These are phyloP conservation scores for Trichophyton simii DNA, from an alignment of 2,329 filamentous ascomycete species.

Conservation along the genomic window DNA sequence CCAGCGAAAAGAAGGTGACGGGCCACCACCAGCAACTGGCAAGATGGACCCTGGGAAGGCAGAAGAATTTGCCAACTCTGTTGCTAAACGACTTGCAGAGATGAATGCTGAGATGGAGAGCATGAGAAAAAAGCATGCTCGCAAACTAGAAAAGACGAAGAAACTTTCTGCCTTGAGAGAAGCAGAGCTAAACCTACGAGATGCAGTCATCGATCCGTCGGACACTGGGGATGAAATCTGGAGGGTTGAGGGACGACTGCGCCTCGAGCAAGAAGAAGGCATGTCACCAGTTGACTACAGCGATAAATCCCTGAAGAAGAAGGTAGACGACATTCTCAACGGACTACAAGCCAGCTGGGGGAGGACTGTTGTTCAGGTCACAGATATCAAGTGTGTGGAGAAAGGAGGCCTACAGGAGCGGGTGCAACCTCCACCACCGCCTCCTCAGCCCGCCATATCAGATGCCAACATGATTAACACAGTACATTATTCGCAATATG, in stretches of 20 bases:
- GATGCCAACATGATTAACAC: neutral
- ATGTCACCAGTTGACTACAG: conserved; percentile 25
- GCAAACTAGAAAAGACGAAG: conserved; percentile 61
- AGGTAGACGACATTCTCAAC: conserved; percentile 58
- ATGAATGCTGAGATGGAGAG: conserved; percentile 71
- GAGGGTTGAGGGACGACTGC: conserved; percentile 47
- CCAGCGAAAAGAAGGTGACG: conserved; percentile 17
- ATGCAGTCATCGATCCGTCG: conserved; percentile 44
- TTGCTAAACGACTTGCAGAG: conserved; percentile 56
- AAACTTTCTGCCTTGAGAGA: conserved; percentile 55
- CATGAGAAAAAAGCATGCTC: conserved; percentile 68
- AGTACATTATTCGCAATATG: neutral
- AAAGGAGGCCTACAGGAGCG: conserved; percentile 61
- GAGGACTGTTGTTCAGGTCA: conserved; percentile 51
- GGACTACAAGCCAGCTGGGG: conserved; percentile 62
- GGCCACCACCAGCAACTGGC: conserved; percentile 34
- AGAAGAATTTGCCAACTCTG: conserved; percentile 70
- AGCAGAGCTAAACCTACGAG: conserved; percentile 64
- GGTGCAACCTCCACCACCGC: conserved; percentile 17
- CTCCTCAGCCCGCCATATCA: neutral
- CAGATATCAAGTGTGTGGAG: conserved; percentile 57
- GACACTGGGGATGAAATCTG: conserved; percentile 49
- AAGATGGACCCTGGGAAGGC: conserved; percentile 64
- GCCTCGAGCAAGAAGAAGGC: conserved; percentile 23
- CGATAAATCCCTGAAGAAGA: conserved; percentile 31